Evolutionary conservation across 2,329 filamentous ascomycete species (phyloP), one percentile per base, ranked within the genome.

Genomic region (Blastomyces parvus): DNA sequence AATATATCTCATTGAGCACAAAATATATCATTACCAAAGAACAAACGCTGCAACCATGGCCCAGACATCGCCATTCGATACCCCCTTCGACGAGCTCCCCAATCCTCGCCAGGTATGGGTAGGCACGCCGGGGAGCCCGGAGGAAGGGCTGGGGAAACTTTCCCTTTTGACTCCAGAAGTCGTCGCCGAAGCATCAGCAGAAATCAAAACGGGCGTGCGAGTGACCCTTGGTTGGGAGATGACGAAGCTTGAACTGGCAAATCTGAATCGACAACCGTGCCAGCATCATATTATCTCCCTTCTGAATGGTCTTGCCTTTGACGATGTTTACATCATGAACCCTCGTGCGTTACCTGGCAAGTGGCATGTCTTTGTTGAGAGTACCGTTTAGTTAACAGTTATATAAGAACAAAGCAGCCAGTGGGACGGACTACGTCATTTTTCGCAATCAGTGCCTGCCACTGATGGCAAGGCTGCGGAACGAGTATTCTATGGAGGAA

Each of bases 211-310:
- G 0, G 83, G 83, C 14, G 74, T 74, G 25, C 76, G 82, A 40
- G 78, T 84, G 30, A 80, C 80, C 11, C 74, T 86, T 48, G 78
- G 79, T 33, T 85, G 83, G 83, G 80, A 82, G 30, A 69, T 85
- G 64, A 80, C 78, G 25, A 84, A 85, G 67, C 72, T 84, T 2
- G 81, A 85, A 63, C 78, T 81, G 66, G 81, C 83, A 1, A 81
- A 81, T 64, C 81, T 84, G 66, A 79, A 79, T 53, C 77, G 83
- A 1, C 78, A 80, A 42, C 78, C 80, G 9, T 80, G 79, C 60
- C 72, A 80, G 40, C 82, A 84, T 66, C 77, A 77, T 62, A 80
- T 84, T 62, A 74, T 82, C 0, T 76, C 79, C 13, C 64, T 83
- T 19, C 71, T 83, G 9, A 75, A 76, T 11, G 78, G 80, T 11